Conservation (phyloP, 345 rosid genomes). For the Bruguiera sexangula region DNA sequence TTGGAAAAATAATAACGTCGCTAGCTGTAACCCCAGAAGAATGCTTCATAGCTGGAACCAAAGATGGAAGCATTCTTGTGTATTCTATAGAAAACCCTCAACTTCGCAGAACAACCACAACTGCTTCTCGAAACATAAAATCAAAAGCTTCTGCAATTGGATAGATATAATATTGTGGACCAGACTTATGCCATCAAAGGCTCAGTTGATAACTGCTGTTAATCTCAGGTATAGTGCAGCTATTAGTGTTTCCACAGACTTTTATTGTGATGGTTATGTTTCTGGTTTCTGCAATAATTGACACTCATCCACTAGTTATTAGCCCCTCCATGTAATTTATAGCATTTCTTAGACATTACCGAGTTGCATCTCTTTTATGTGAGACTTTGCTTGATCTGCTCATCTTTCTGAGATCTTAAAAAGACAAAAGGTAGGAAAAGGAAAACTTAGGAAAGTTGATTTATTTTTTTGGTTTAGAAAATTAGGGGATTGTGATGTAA, state of each 20-base stretch:
- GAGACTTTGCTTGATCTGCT: no score
- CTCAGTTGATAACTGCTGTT: constrained; percentile 7
- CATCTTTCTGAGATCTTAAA: no score
- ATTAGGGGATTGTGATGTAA: no score
- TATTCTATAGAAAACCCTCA: constrained; percentile 87
- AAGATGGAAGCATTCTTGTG: constrained; percentile 88
- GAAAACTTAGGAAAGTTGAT: no score
- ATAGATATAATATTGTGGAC: constrained; percentile 23
- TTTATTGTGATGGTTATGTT: neutral
- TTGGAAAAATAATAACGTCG: constrained; percentile 78
- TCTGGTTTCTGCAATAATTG: neutral
- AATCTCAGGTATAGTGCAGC: constrained; percentile 31
- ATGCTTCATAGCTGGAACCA: constrained; percentile 92
- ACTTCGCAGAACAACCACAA: constrained; percentile 43
- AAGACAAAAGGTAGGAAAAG: no score
- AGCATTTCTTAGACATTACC: no score
- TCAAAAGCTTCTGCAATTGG: constrained; percentile 40
- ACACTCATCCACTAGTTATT: no score
- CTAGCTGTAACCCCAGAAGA: constrained; percentile 81
- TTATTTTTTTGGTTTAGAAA: no score
- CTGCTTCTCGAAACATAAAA: constrained; percentile 47
- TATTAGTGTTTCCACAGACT: neutral
- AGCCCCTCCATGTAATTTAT: no score
- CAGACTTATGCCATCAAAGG: constrained; percentile 11
- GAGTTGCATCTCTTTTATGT: no score